These are phyloP conservation scores for Albugo candida DNA, from an alignment of 352 stramenopile species.

Conservation along the genomic window DNA sequence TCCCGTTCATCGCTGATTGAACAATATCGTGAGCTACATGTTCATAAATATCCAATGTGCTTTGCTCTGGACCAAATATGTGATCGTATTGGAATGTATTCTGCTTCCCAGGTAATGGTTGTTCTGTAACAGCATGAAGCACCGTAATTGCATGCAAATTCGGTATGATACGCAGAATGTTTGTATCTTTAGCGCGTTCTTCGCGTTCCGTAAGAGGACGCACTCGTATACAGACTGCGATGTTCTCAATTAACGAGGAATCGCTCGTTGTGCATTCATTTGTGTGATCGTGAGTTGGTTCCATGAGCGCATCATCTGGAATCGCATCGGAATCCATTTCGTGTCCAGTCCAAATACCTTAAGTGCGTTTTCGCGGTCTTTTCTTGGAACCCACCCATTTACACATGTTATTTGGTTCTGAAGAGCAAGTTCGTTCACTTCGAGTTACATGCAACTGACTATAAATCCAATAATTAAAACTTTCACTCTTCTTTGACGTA, in stretches of 20 bases:
- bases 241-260: constrained; percentile 19
- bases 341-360: no score
- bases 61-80: constrained; percentile 35
- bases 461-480: no score
- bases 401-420: no score
- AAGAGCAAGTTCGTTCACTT: no score
- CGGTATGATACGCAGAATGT: constrained; percentile 22
- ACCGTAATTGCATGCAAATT: constrained; percentile 32
- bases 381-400: no score
- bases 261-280: no score
- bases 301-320: no score
- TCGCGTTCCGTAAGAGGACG: constrained; percentile 60
- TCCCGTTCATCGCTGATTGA: constrained; percentile 37
- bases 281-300: no score
- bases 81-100: constrained; percentile 71
- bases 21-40: constrained; percentile 50
- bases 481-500: no score
- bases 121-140: constrained; percentile 20
- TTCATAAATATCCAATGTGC: constrained; percentile 35
- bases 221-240: constrained; percentile 68
- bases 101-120: constrained; percentile 32
- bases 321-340: no score
- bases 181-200: constrained; percentile 16
- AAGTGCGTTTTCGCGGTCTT: no score
- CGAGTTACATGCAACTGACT: no score